Percentiles rank a stretch among this genome's conserved stretches.
Conservation (phyloP, 768 basidiomycete species). For the Imleria badia region DNA sequence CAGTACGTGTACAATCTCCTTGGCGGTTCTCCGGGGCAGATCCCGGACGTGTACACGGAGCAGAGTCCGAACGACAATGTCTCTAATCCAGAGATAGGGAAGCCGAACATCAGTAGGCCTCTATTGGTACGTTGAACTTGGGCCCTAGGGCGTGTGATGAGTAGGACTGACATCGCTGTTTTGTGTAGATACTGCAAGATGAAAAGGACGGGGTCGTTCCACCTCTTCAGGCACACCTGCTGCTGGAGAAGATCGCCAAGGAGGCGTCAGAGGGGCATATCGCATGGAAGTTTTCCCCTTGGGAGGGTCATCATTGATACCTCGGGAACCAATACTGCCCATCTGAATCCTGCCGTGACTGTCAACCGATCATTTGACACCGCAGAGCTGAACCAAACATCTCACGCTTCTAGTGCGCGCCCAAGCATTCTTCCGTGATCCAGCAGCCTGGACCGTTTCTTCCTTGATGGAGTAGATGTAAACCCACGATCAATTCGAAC, state of each 20-base stretch:
- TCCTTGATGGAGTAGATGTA: too few relatives aligned
- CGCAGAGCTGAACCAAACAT: too few relatives aligned
- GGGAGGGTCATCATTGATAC: slow-evolving; percentile 41
- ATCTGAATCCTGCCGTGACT: too few relatives aligned
- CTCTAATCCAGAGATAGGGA: slow-evolving; percentile 38
- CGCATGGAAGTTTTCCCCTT: slow-evolving; percentile 37
- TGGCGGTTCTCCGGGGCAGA: too few relatives aligned
- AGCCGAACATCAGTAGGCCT: slow-evolving; percentile 47
- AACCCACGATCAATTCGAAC: too few relatives aligned
- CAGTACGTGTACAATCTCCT: slow-evolving; percentile 46
- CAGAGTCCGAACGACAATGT: too few relatives aligned
- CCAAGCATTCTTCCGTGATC: too few relatives aligned
- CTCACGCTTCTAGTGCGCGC: too few relatives aligned
- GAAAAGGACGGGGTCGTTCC: slow-evolving; percentile 64
- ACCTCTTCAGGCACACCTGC: slow-evolving; percentile 24
- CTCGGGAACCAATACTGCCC: neutral
- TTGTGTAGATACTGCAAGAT: slow-evolving; percentile 59
- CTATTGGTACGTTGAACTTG: slow-evolving; percentile 47
- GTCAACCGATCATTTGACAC: too few relatives aligned
- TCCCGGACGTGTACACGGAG: slow-evolving; percentile 19
- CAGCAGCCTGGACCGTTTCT: too few relatives aligned
- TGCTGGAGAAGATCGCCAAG: slow-evolving; percentile 19
- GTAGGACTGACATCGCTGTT: neutral
- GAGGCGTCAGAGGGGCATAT: slow-evolving; percentile 10
- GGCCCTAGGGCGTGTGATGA: too few relatives aligned